Percentiles rank a stretch among this genome's conserved stretches.
phyloP scores from a whole-genome alignment of 306 rosid species.

The Cicer yamashitae region DNA sequence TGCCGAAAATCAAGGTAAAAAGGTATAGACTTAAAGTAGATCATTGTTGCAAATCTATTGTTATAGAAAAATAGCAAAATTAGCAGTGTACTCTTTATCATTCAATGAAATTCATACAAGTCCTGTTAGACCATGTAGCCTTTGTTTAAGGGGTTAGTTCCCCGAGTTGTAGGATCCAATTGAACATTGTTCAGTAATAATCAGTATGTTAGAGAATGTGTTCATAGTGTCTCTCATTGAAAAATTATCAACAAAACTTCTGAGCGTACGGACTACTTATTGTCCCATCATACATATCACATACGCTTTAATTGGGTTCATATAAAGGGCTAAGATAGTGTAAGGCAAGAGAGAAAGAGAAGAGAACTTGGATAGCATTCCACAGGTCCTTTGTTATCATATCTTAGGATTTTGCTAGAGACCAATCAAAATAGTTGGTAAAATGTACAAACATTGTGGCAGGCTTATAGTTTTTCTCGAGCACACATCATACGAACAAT shows the following conservation, averaged over 20 bases:
- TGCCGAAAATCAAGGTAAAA: conserved; percentile 19
- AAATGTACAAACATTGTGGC: background rate
- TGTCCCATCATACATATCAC: background rate
- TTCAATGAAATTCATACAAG: background rate
- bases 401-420: conserved; percentile 16
- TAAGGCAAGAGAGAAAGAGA: background rate
- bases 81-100: background rate
- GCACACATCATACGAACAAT: conserved; percentile 5
- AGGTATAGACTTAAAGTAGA: background rate
- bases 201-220: background rate
- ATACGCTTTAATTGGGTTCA: background rate
- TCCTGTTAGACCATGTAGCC: background rate
- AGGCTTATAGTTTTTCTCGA: conserved; percentile 4
- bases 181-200: background rate
- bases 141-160: background rate
- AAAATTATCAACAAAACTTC: background rate
- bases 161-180: background rate
- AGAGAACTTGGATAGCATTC: background rate
- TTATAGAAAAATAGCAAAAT: background rate
- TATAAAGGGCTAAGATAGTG: background rate
- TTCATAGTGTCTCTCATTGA: background rate
- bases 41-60: conserved; percentile 12
- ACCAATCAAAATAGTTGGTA: conserved; percentile 12
- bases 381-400: background rate
- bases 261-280: background rate